Base-by-base conservation (phyloP, 1,284 basidiomycete genomes). In the Apiotrichum gamsii region DNA sequence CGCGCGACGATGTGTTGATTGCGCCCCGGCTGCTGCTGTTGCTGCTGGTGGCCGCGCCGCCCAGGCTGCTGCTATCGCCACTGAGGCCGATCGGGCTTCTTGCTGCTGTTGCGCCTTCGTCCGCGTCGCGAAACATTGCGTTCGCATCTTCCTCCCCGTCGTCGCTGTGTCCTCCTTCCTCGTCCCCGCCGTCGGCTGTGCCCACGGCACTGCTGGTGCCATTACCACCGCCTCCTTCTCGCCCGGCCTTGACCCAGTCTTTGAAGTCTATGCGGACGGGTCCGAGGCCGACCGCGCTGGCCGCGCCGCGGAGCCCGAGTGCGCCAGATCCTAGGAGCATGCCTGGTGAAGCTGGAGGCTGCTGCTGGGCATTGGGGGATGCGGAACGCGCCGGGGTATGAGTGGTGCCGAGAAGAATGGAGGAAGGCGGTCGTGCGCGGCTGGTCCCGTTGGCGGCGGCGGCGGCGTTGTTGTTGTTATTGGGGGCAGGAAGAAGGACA, bases 201-300 rank as follows among this genome's bases (percentile, higher is more conserved):
- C n/a, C 16, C 8, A 21, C 21, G 32, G 9, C 10, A 20, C 19
- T 20, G 20, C 9, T n/a, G n/a, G n/a, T n/a, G n/a, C n/a, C n/a
- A n/a, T n/a, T n/a, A n/a, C 35, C 31, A 15, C 21, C 29, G 16
- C 44, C 18, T 29, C 34, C 37, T 14, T 47, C 46, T 21, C 49
- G 53, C 5, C 53, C 53, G 16, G 53, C 53, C 46, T 51, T 54
- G 39, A 54, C 49, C 53, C 53, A 54, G 46, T 54, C 53, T 34
- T 54, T 54, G 21, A 54, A 54, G 37, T 54, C 53, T n/a, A 54
- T 50, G n/a, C 49, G 53, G 19, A 45, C 47, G 10, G 49, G 49
- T 13, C 53, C 53, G 16, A 54, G 40, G 5, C 53, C 53, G 8
- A 54, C 49, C 9, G 34, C 43, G 13, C 32, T 25, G 14, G 40